Evolutionary conservation across 306 rosid species (phyloP).

Genomic region (Nissolia schottii): DNA sequence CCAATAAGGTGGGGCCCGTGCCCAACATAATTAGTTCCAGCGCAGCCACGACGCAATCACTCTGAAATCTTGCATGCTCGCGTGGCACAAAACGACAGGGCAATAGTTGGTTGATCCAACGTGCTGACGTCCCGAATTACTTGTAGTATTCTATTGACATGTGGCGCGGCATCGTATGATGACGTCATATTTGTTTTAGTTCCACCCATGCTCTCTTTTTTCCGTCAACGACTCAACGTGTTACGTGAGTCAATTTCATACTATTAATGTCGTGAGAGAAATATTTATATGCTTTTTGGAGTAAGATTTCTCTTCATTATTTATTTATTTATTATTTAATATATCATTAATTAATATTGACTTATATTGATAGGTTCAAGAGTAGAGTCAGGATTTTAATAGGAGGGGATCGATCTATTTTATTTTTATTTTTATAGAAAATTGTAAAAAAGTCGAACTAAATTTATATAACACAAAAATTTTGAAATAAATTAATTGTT

Average conservation of each 20-base stretch:
- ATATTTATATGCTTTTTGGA: too few relatives aligned
- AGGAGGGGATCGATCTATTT: too few relatives aligned
- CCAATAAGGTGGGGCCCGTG: neutral
- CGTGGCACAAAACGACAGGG: constrained; percentile 10
- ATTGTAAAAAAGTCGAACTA: too few relatives aligned
- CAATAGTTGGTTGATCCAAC: neutral
- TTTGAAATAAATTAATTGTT: too few relatives aligned
- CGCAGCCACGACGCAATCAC: constrained; percentile 17
- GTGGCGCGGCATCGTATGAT: constrained; percentile 17
- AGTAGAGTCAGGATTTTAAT: too few relatives aligned
- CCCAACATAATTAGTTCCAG: neutral
- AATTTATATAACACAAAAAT: too few relatives aligned
- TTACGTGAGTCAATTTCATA: neutral
- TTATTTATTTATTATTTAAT: too few relatives aligned
- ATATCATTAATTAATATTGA: too few relatives aligned
- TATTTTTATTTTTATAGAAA: too few relatives aligned
- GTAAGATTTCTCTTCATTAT: too few relatives aligned
- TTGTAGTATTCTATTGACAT: constrained; percentile 15
- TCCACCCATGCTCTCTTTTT: neutral
- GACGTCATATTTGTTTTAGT: neutral
- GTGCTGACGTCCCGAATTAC: constrained; percentile 8
- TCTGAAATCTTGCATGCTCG: neutral
- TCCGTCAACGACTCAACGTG: constrained; percentile 4
- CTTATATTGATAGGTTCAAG: too few relatives aligned
- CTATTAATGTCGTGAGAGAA: neutral